Evolutionary conservation across 805 yeast species (phyloP).

Genomic region (Wickerhamiella occidentalis): DNA sequence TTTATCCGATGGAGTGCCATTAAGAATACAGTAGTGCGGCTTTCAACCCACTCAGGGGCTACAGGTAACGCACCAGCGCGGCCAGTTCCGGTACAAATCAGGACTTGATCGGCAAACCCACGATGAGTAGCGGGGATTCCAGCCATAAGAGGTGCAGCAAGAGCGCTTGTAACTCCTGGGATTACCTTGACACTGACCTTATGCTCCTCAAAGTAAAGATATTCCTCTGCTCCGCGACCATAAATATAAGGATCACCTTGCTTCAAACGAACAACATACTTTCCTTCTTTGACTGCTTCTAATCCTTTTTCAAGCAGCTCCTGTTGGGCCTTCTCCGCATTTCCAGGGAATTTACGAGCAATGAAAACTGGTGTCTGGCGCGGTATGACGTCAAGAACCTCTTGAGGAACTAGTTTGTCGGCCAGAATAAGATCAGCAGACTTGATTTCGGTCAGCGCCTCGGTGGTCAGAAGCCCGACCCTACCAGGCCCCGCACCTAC

Average conservation of each 20-base stretch:
- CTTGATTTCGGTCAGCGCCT: slow-evolving; percentile 69
- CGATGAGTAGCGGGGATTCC: slow-evolving; percentile 86
- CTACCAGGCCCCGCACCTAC: slow-evolving; percentile 95
- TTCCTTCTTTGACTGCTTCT: slow-evolving; percentile 48
- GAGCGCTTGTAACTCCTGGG: slow-evolving; percentile 83
- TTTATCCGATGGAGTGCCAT: slow-evolving; percentile 76
- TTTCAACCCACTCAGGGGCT: slow-evolving; percentile 56
- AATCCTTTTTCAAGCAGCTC: slow-evolving; percentile 69
- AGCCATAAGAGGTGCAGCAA: slow-evolving; percentile 74
- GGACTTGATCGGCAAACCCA: slow-evolving; percentile 81
- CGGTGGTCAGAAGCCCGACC: slow-evolving; percentile 65
- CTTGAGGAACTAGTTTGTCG: slow-evolving; percentile 85
- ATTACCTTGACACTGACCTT: slow-evolving; percentile 65
- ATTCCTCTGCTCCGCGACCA: slow-evolving; percentile 96
- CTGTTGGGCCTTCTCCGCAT: slow-evolving; percentile 86
- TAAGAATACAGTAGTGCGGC: slow-evolving; percentile 73
- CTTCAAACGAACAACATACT: slow-evolving; percentile 73
- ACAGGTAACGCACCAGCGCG: slow-evolving; percentile 71
- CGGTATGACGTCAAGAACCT: slow-evolving; percentile 75
- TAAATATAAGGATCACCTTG: slow-evolving; percentile 96
- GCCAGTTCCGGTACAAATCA: slow-evolving; percentile 91
- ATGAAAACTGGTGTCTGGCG: slow-evolving; percentile 60
- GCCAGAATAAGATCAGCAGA: slow-evolving; percentile 77
- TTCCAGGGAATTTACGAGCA: slow-evolving; percentile 92
- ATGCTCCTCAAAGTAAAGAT: slow-evolving; percentile 46